Percentiles rank a stretch among this genome's conserved stretches.
These are phyloP conservation scores for Discostella stelligeroides DNA, from an alignment of 108 stramenopile species.

Conservation along the genomic window DNA sequence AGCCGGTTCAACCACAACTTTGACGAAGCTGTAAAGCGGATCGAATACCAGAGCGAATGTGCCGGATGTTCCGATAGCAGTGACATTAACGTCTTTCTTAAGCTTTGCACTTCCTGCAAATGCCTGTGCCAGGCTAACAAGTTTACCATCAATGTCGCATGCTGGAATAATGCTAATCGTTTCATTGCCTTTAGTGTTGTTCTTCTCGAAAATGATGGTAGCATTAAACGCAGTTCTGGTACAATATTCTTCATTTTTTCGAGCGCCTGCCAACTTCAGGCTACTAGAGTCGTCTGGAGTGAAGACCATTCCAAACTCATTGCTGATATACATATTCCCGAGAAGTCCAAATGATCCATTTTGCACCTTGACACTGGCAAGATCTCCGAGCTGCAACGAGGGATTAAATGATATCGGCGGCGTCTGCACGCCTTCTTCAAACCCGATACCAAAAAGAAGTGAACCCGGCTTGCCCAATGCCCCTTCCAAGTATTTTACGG, in stretches of 20 bases:
- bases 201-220: background rate
- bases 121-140: background rate
- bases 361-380: constrained; percentile 27
- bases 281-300: constrained; percentile 14
- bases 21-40: constrained; percentile 16
- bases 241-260: background rate
- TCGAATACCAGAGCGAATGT: constrained; percentile 25
- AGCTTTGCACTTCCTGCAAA: background rate
- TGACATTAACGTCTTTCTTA: constrained; percentile 2
- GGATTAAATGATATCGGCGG: constrained; percentile 21
- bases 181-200: constrained; percentile 10
- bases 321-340: background rate
- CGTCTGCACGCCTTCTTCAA: constrained; percentile 8
- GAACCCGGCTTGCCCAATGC: constrained; percentile 3
- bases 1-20: background rate
- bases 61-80: constrained; percentile 6
- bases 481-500: constrained; percentile 7
- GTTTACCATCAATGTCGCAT: background rate
- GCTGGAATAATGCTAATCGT: background rate
- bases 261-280: background rate
- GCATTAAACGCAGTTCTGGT: constrained; percentile 13
- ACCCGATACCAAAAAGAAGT: constrained; percentile 27
- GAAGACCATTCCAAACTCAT: constrained; percentile 28
- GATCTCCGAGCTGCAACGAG: constrained; percentile 31
- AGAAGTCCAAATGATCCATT: constrained; percentile 10